Evolutionary conservation across 495 filamentous ascomycete genomes (phyloP).

Genomic region (Podospora pseudoanserina): DNA sequence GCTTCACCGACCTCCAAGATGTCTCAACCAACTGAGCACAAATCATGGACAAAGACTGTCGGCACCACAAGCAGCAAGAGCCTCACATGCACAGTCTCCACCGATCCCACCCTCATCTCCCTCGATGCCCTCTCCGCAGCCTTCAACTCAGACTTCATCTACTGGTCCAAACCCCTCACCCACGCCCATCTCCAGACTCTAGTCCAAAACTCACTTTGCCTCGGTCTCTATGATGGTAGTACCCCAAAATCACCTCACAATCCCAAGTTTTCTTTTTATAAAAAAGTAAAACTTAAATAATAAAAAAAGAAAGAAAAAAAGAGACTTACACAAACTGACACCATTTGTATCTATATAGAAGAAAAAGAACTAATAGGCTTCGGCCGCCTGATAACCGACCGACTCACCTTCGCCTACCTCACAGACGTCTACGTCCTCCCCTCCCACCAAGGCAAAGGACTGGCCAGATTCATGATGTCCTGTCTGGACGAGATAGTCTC

Average conservation of each 20-base stretch:
- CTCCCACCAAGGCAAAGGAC: slow-evolving; percentile 55
- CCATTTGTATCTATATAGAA: no score
- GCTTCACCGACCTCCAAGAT: not conserved
- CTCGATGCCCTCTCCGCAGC: slow-evolving; percentile 48
- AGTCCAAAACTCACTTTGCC: slow-evolving; percentile 51
- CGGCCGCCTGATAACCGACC: slow-evolving; percentile 61
- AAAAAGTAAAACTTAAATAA: no score
- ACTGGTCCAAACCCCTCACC: slow-evolving; percentile 50
- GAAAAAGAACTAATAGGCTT: slow-evolving; percentile 49
- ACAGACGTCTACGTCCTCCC: slow-evolving; percentile 64
- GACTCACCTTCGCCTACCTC: slow-evolving; percentile 62
- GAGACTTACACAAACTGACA: no score
- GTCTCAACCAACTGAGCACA: not conserved
- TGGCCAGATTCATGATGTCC: slow-evolving; percentile 59
- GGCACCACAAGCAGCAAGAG: slow-evolving; percentile 16
- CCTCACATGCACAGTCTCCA: slow-evolving; percentile 48
- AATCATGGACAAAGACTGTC: slow-evolving; percentile 17
- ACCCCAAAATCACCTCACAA: no score
- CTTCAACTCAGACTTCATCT: slow-evolving; percentile 49
- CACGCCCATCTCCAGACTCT: slow-evolving; percentile 41
- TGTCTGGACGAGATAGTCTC: slow-evolving; percentile 54
- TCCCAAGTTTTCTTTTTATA: no score
- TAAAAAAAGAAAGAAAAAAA: no score
- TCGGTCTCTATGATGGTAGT: slow-evolving; percentile 46
- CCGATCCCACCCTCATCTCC: slow-evolving; percentile 47